These are phyloP conservation scores for Zanthoxylum bungeanum DNA, from an alignment of 345 rosid genomes.

Conservation along the genomic window DNA sequence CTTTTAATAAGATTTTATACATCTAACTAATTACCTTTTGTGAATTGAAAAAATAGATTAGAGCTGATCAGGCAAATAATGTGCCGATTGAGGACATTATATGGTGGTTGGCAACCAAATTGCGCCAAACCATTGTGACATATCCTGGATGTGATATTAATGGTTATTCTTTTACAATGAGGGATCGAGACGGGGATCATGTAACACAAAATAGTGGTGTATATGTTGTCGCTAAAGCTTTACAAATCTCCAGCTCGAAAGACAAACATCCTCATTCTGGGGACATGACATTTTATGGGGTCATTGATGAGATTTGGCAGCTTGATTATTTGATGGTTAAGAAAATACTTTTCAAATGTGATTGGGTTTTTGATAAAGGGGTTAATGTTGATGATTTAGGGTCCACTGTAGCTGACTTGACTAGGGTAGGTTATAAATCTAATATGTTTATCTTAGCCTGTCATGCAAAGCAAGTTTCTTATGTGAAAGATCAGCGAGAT, in stretches of 20 bases:
- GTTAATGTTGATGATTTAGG: not conserved
- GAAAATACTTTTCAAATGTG: not conserved
- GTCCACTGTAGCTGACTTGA: not conserved
- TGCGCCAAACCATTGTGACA: not conserved
- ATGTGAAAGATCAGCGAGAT: not conserved
- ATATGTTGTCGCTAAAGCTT: not conserved
- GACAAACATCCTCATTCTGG: not conserved
- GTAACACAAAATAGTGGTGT: not conserved
- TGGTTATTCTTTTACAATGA: not conserved
- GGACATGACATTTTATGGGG: not conserved
- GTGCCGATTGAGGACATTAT: no score
- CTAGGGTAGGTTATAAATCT: not conserved
- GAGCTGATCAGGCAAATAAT: no score
- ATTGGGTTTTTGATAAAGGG: not conserved
- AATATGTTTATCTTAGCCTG: not conserved
- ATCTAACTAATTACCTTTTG: no score
- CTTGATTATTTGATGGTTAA: not conserved
- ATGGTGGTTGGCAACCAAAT: not conserved
- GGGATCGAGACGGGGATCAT: not conserved
- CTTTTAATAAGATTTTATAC: no score
- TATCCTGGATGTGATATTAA: not conserved
- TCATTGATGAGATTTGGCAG: not conserved
- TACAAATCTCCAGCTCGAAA: not conserved
- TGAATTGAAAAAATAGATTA: no score
- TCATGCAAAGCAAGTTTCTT: not conserved